Conservation (phyloP, 768 basidiomycete genomes). For the Coprinopsis marcescibilis region DNA sequence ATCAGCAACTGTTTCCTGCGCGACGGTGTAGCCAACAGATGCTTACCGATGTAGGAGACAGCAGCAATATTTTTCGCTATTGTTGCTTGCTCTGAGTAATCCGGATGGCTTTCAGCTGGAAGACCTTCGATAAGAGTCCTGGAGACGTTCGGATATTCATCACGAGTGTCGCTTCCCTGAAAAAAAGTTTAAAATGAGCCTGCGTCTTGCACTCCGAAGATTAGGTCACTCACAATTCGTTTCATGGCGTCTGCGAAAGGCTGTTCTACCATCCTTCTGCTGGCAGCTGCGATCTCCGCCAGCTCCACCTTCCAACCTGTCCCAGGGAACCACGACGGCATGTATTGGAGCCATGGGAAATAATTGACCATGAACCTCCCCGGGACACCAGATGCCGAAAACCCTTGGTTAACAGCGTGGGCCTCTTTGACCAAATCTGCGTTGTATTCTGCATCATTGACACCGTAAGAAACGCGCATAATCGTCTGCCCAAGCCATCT, state of each 20-base stretch:
- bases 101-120: slow-evolving; percentile 10
- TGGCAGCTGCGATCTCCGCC: slow-evolving; percentile 3
- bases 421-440: slow-evolving; percentile 18
- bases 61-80: slow-evolving; percentile 13
- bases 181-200: background rate
- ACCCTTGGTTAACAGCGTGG: slow-evolving; percentile 58
- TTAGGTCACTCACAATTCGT: slow-evolving; percentile 11
- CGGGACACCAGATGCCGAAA: slow-evolving; percentile 18
- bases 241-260: slow-evolving; percentile 14
- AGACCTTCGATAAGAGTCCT: slow-evolving; percentile 11
- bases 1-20: background rate
- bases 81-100: slow-evolving; percentile 8
- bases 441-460: background rate
- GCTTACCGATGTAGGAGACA: slow-evolving; percentile 15
- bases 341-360: slow-evolving; percentile 20
- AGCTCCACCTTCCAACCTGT: slow-evolving; percentile 34
- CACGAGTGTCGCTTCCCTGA: background rate
- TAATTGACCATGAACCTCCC: slow-evolving; percentile 27
- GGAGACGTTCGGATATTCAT: background rate
- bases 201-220: background rate
- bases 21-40: background rate
- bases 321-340: slow-evolving; percentile 38
- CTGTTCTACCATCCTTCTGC: slow-evolving; percentile 8
- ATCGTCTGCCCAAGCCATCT: background rate
- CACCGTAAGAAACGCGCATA: slow-evolving; percentile 2